A percentile compares a stretch with the other conserved stretches of the same genome.
These are phyloP conservation scores for Vinca major DNA, from an alignment of 305 asterid genomes.

Conservation along the genomic window DNA sequence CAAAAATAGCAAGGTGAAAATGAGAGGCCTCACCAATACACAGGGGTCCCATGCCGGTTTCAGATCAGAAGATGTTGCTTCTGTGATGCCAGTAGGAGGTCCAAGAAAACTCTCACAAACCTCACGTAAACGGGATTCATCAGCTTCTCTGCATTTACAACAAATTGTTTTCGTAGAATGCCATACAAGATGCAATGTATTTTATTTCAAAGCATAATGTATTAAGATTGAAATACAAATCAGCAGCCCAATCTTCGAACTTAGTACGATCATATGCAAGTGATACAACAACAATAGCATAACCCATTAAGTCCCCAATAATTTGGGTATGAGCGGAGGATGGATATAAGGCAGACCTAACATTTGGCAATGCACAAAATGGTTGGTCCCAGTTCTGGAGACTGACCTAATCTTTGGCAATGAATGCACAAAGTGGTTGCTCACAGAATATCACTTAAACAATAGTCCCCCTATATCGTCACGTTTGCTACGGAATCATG, in stretches of 20 bases:
- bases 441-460: too few species aligned
- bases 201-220: not conserved
- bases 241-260: not conserved
- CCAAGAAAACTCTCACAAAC: constrained; percentile 96
- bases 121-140: constrained; percentile 83
- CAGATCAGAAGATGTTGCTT: constrained; percentile 30
- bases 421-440: too few species aligned
- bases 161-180: not conserved
- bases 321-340: too few species aligned
- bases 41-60: constrained; percentile 66
- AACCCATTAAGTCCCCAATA: too few species aligned
- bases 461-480: too few species aligned
- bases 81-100: constrained; percentile 84
- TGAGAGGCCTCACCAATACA: constrained; percentile 53
- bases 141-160: constrained; percentile 64
- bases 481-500: too few species aligned
- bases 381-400: too few species aligned
- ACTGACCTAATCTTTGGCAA: too few species aligned
- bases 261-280: too few species aligned
- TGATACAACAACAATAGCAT: too few species aligned
- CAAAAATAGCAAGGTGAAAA: not conserved
- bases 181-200: not conserved
- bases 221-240: not conserved
- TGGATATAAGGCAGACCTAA: too few species aligned
- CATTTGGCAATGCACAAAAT: too few species aligned